Base-by-base conservation (phyloP, 352 stramenopile species). In the Pythium diclinum region DNA sequence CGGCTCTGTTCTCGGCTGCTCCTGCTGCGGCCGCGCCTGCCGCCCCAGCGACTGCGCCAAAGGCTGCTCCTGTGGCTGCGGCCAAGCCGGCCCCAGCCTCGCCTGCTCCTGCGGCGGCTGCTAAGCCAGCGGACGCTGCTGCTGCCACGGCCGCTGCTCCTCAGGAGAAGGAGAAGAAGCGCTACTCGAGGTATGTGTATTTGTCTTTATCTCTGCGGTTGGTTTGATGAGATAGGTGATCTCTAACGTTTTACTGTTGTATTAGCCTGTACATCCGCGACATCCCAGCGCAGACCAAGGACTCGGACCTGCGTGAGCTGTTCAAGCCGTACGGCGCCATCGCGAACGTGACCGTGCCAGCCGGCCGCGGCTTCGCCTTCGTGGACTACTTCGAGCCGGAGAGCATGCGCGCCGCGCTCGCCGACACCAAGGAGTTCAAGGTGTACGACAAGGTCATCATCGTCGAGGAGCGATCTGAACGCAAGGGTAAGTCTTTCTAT, bases 301-400 rank as follows among this genome's bases (percentile, higher is more conserved):
- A 94, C 6, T 73, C 57, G 36, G 87, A 95, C 38, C 40, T 95
- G 53, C 84, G 82, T 46, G 82, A 92, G 47, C 68, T 95, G 49
- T 95, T 95, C 73, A 84, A 87, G 71, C 52, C 68, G 56, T 93
- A 88, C 70, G 87, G 87, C 21, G 60, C 79, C 44, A 90, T 95
- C 55, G 87, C 83, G 32, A 81, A 78, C 64, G 76, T 92, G 46
- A 92, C 73, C 42, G 71, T 94, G 3, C 72, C 85, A 23, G 47
- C 59, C 11, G 58, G 71, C 55, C 86, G 85, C 40, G 80, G 80
- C 63, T 92, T 81, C 56, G 87, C 85, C n/a, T 95, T 94, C 59
- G 83, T 95, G 33, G 87, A 95, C 75, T 95, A 79, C 60, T 76
- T 76, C 40, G 85, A 95, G 49, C 59, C 88, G 61, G 83, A 91